phyloP scores from a whole-genome alignment of 2,329 filamentous ascomycete genomes.

The Penicillium psychrosexuale region DNA sequence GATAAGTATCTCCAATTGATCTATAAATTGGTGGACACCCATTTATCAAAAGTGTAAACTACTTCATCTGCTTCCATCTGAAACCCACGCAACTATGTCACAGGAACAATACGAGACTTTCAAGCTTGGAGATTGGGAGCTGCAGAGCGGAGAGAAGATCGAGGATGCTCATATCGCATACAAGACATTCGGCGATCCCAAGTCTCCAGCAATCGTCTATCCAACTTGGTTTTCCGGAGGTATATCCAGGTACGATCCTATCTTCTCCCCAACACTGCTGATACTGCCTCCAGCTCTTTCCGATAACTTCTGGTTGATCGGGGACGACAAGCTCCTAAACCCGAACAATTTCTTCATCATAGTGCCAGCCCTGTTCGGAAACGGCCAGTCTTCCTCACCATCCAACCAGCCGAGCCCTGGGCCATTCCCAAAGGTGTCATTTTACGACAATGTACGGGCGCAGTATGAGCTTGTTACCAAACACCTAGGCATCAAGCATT shows the following conservation, averaged over 20 bases:
- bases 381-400: conserved; percentile 65
- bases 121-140: conserved; percentile 62
- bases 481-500: conserved; percentile 58
- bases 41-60: not conserved
- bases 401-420: conserved; percentile 56
- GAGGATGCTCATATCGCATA: conserved; percentile 68
- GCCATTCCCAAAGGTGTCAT: conserved; percentile 61
- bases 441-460: conserved; percentile 68
- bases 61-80: not conserved
- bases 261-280: not conserved
- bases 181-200: conserved; percentile 67
- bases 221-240: conserved; percentile 71
- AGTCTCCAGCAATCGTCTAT: conserved; percentile 66
- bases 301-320: conserved; percentile 73
- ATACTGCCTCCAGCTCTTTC: conserved; percentile 49
- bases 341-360: conserved; percentile 67
- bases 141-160: conserved; percentile 63
- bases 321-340: conserved; percentile 61
- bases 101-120: conserved; percentile 47
- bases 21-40: conserved; percentile 10
- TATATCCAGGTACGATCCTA: conserved; percentile 29
- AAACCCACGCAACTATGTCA: conserved; percentile 14
- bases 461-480: conserved; percentile 65
- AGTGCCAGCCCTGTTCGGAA: conserved; percentile 66
- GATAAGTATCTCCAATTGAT: conserved; percentile 5